Percentiles rank a stretch among this genome's conserved stretches.
These are phyloP conservation scores for Corchorus olitorius DNA, from an alignment of 345 rosid genomes.

Conservation along the genomic window DNA sequence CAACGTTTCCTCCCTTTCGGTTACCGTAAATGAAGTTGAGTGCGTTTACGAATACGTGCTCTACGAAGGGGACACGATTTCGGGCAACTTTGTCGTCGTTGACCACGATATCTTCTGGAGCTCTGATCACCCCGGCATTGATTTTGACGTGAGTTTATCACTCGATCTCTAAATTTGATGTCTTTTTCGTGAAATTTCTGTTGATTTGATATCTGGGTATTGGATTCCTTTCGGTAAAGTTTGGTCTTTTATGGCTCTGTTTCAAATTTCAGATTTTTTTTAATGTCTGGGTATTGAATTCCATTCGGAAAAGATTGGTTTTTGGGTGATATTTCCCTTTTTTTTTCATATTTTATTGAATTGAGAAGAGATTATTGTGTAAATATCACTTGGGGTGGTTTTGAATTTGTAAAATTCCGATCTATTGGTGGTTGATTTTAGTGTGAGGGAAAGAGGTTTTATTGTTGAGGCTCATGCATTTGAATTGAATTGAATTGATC, in stretches of 20 bases:
- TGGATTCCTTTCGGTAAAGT: background rate
- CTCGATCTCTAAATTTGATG: background rate
- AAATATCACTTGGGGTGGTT: background rate
- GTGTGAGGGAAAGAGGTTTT: background rate
- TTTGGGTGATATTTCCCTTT: background rate
- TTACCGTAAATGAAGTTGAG: conserved; percentile 82
- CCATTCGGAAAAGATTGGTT: background rate
- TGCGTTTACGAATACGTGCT: conserved; percentile 93
- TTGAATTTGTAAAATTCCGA: background rate
- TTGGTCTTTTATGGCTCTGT: background rate
- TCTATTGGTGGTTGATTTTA: conserved; percentile 4
- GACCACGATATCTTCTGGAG: conserved; percentile 99
- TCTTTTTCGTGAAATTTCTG: background rate
- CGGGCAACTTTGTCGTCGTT: conserved; percentile 97
- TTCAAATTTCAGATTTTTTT: background rate
- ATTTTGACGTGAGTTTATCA: conserved; percentile 58
- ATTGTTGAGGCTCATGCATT: background rate
- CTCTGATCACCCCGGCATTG: conserved; percentile 97
- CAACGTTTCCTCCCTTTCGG: conserved; percentile 70
- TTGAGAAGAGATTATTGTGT: background rate
- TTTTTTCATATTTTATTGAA: background rate
- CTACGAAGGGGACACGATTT: conserved; percentile 85
- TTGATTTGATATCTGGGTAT: background rate
- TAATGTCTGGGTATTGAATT: background rate
- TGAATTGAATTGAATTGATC: conserved; percentile 8